Evolutionary conservation across 139 green algal species (phyloP).

Genomic region (Diplosphaera chodatii): DNA sequence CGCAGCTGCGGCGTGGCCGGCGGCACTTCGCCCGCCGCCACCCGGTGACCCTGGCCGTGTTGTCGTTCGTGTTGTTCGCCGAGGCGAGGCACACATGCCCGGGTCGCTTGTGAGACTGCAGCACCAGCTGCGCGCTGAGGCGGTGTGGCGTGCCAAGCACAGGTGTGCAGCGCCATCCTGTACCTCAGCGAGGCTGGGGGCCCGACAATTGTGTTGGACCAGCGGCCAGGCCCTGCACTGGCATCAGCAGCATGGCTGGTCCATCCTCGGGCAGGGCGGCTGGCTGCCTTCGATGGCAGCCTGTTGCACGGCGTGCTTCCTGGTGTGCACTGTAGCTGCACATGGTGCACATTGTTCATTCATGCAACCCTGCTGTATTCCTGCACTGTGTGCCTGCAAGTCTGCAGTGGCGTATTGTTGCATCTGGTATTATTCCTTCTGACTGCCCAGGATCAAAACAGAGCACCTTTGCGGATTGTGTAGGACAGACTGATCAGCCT

Average conservation of each 20-base stretch:
- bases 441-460: too few relatives aligned
- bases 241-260: background rate
- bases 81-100: too few relatives aligned
- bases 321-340: background rate
- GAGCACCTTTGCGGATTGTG: background rate
- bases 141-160: too few relatives aligned
- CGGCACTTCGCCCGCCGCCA: constrained; percentile 13
- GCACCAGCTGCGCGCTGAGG: too few relatives aligned
- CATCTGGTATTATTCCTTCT: too few relatives aligned
- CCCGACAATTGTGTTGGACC: constrained; percentile 25
- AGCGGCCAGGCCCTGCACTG: background rate
- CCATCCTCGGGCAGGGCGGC: constrained; percentile 6
- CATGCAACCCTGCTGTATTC: too few relatives aligned
- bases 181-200: constrained; percentile 22
- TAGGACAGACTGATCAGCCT: background rate
- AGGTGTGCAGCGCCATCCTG: constrained; percentile 22
- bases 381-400: too few relatives aligned
- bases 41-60: constrained; percentile 4
- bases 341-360: too few relatives aligned
- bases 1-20: constrained; percentile 20
- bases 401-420: too few relatives aligned
- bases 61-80: too few relatives aligned
- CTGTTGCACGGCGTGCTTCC: constrained; percentile 41
- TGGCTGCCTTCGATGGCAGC: constrained; percentile 25
- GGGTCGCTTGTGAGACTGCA: too few relatives aligned